A percentile compares a stretch with the other conserved stretches of the same genome.
Conservation (phyloP, 805 yeast genomes). For the Candida awuae region DNA sequence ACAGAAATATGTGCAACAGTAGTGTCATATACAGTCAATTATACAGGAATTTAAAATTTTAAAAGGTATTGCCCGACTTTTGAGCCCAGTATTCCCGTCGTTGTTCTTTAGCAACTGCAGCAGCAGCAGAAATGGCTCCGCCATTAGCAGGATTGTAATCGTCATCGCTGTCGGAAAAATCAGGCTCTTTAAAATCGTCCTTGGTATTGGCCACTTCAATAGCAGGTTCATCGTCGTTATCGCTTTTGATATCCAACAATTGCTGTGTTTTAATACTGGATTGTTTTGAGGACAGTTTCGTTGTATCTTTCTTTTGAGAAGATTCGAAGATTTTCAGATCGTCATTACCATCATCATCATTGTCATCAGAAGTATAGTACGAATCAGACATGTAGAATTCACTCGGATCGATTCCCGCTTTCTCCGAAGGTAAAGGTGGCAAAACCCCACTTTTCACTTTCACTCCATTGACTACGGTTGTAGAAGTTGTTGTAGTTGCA, state of each 20-base stretch:
- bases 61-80: slow-evolving; percentile 52
- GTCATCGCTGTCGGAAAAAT: slow-evolving; percentile 33
- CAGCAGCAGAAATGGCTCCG: slow-evolving; percentile 53
- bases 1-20: too few species aligned
- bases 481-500: slow-evolving; percentile 14
- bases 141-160: slow-evolving; percentile 5
- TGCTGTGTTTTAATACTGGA: slow-evolving; percentile 15
- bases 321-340: slow-evolving; percentile 16
- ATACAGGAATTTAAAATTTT: not conserved
- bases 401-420: slow-evolving; percentile 33
- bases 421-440: slow-evolving; percentile 30
- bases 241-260: slow-evolving; percentile 21
- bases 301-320: slow-evolving; percentile 6
- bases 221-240: slow-evolving; percentile 11
- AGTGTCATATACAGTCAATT: not conserved
- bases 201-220: slow-evolving; percentile 81
- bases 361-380: slow-evolving; percentile 31
- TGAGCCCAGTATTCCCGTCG: slow-evolving; percentile 48
- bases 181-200: slow-evolving; percentile 71
- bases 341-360: slow-evolving; percentile 16
- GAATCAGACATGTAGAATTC: slow-evolving; percentile 31
- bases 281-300: not conserved
- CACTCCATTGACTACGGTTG: not conserved
- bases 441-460: slow-evolving; percentile 9
- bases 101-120: slow-evolving; percentile 66